These are phyloP conservation scores for Agrostemma githago DNA, from an alignment of 148 eudicot genomes.

Conservation along the genomic window DNA sequence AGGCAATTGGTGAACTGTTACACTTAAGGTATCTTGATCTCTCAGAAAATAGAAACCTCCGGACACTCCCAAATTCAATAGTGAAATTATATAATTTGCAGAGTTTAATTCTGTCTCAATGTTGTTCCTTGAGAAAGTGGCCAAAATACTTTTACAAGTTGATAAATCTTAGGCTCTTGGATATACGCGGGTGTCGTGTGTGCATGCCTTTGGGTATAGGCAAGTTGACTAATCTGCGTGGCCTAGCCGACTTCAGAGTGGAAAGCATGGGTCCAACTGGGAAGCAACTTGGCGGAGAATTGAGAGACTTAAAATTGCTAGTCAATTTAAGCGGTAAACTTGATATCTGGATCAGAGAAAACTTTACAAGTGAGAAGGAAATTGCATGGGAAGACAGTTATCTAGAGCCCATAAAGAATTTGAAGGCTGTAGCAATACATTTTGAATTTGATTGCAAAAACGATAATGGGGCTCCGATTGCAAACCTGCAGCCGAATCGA, in stretches of 20 bases:
- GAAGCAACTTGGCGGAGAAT: neutral
- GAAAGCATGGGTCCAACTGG: neutral
- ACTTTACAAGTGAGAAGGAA: neutral
- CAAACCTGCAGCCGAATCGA: constrained; percentile 18
- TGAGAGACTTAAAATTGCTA: neutral
- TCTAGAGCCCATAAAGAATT: neutral
- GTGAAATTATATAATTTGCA: constrained; percentile 27
- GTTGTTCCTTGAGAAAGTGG: neutral
- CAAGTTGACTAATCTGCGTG: neutral
- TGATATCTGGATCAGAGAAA: neutral
- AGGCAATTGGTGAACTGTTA: constrained; percentile 15
- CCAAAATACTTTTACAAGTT: constrained; percentile 20
- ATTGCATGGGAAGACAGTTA: neutral
- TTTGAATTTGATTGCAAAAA: neutral
- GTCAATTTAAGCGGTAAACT: neutral
- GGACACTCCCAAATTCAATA: neutral
- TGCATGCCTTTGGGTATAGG: constrained; percentile 26
- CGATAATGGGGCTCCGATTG: neutral
- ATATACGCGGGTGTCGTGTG: neutral
- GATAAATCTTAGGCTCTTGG: constrained; percentile 10
- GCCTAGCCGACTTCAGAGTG: constrained; percentile 5
- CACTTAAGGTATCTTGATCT: constrained; percentile 27
- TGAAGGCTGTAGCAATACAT: neutral
- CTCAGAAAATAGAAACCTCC: neutral
- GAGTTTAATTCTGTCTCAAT: neutral